Evolutionary conservation across 2,329 filamentous ascomycete genomes (phyloP).

Genomic region (Microsporum canis): DNA sequence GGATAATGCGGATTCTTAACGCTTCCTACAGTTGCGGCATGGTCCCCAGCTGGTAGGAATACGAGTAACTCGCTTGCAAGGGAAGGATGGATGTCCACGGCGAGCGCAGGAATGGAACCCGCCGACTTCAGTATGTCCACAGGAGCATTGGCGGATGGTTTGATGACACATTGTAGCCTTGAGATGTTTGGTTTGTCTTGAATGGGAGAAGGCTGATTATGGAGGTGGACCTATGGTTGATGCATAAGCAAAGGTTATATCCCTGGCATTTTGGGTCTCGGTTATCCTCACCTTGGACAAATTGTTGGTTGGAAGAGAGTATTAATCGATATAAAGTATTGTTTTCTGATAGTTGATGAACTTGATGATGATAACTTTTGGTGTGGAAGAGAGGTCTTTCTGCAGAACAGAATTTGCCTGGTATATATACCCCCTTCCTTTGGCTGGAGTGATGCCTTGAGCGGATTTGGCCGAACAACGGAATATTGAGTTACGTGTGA

Average conservation of each 20-base stretch:
- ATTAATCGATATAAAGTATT: not conserved
- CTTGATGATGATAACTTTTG: not conserved
- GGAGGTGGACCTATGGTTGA: not conserved
- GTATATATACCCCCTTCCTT: too few relatives aligned
- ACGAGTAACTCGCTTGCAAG: conserved; percentile 1
- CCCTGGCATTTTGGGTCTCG: not conserved
- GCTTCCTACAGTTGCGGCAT: conserved; percentile 7
- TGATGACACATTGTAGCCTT: conserved; percentile 11
- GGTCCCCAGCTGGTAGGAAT: conserved; percentile 9
- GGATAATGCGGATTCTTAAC: not conserved
- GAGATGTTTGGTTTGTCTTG: not conserved
- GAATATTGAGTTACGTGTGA: too few relatives aligned
- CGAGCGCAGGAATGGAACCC: conserved; percentile 9
- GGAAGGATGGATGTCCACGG: not conserved
- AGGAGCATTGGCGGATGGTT: conserved; percentile 8
- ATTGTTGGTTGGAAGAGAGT: not conserved
- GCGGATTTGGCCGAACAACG: too few relatives aligned
- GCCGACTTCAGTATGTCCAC: conserved; percentile 9
- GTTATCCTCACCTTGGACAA: not conserved
- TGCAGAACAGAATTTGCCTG: too few relatives aligned
- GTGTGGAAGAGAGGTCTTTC: not conserved
- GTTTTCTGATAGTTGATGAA: not conserved
- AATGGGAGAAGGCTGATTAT: not conserved
- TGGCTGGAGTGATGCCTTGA: too few relatives aligned
- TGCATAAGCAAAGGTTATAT: not conserved